Evolutionary conservation across 2,329 filamentous ascomycete genomes (phyloP).

Genomic region (Alternaria gaisen): DNA sequence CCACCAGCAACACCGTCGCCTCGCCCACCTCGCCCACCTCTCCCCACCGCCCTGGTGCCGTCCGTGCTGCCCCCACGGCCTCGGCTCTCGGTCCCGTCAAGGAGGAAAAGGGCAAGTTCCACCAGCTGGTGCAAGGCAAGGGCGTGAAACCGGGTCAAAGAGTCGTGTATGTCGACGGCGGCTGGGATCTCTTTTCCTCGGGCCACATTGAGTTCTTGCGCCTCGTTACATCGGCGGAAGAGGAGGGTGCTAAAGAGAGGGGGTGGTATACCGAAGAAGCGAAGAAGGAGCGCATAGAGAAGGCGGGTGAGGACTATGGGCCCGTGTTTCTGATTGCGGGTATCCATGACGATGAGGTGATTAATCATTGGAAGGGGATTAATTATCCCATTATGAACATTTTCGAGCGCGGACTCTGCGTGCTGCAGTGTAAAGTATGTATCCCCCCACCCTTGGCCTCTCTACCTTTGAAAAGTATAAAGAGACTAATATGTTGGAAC

Average conservation of each 20-base stretch:
- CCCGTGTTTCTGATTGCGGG: constrained; percentile 91
- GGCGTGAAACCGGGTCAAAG: constrained; percentile 78
- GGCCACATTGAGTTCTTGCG: constrained; percentile 96
- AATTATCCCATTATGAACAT: constrained; percentile 99
- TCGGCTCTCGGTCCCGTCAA: constrained; percentile 44
- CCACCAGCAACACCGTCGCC: constrained; percentile 33
- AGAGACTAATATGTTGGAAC: constrained; percentile 10
- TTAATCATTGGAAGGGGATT: constrained; percentile 95
- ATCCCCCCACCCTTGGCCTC: background rate
- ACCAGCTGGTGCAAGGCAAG: constrained; percentile 74
- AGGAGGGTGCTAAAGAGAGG: constrained; percentile 69
- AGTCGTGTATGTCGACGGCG: constrained; percentile 94
- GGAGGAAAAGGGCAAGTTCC: constrained; percentile 72
- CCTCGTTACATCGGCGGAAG: constrained; percentile 76
- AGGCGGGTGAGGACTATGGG: constrained; percentile 75
- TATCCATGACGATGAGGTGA: constrained; percentile 92
- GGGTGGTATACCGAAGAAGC: constrained; percentile 79
- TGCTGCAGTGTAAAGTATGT: constrained; percentile 87
- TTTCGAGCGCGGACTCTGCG: constrained; percentile 93
- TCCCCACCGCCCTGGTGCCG: constrained; percentile 28
- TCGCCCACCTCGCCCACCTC: constrained; percentile 7
- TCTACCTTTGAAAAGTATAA: too few species aligned
- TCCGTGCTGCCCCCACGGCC: constrained; percentile 50
- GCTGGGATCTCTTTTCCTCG: constrained; percentile 95
- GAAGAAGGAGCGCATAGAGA: constrained; percentile 68